Base-by-base conservation (phyloP, 805 yeast species). In the Blastobotrys mokoenaii region DNA sequence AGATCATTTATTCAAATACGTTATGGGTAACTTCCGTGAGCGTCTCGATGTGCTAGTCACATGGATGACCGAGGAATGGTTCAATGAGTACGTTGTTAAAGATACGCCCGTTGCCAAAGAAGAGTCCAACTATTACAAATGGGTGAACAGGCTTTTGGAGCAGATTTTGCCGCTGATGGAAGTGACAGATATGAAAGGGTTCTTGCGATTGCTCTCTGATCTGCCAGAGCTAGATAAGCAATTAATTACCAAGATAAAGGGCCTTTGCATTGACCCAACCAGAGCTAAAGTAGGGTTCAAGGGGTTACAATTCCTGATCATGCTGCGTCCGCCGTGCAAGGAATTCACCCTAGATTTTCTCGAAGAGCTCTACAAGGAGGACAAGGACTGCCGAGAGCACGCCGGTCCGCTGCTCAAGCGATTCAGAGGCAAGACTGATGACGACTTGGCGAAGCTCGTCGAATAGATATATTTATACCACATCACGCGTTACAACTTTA, bases 11-110 rank as follows among this genome's bases (percentile, higher is more conserved):
- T 81, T 82, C 49, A 78, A 80, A 14, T 84, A 82, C 59, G 80
- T 87, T 45, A 69, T 85, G 55, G 80, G 73, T 9, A 85, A 84
- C 57, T 79, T 89, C 54, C 82, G 82, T 45, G 70, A 69, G 8
- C 69, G 90, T 31, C 72, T 89, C 10, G 94, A 85, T 47, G 65
- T 82, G 31, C 79, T 87, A 15, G 79, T 90, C 33, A 88, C 84
- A 51, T 93, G 99, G 99, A 67, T 93, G 45, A 89, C 84, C 56
- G 98, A 93, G 64, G 98, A 93, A 62, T 93, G 96, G 94, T 80
- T 77, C 65, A 69, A 77, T 41, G 84, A 81, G 57, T 66, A 57
- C 46, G 73, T 74, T 63, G 48, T 55, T 22, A 47, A 67, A 52
- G 48, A 22, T 44, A 58, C 30, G 47, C 47, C 52, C 50, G 34